These are phyloP conservation scores for Podospora appendiculata DNA, from an alignment of 495 filamentous ascomycete genomes.

Conservation along the genomic window DNA sequence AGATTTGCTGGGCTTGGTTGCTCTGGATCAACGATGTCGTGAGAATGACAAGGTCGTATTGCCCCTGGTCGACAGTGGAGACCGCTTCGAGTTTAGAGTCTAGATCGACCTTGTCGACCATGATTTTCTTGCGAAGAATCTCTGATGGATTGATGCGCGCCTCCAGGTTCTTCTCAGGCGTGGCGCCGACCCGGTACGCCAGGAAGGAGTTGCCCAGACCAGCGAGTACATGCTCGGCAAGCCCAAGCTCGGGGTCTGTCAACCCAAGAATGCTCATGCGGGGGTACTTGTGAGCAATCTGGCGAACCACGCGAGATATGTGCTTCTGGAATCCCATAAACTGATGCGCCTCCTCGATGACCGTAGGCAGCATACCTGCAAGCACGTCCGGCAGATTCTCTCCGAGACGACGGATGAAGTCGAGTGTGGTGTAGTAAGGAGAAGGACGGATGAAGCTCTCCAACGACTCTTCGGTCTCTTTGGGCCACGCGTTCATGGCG, in stretches of 20 bases:
- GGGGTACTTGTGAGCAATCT: constrained; percentile 35
- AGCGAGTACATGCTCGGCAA: constrained; percentile 22
- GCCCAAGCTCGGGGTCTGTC: constrained; percentile 16
- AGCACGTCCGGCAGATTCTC: constrained; percentile 19
- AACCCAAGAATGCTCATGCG: constrained; percentile 34
- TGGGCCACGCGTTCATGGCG: constrained; percentile 11
- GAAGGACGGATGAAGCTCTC: constrained; percentile 25
- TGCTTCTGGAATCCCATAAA: constrained; percentile 23
- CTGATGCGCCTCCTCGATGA: constrained; percentile 23
- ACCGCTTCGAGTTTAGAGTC: neutral
- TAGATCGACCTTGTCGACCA: constrained; percentile 19
- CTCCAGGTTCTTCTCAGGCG: constrained; percentile 9
- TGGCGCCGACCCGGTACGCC: constrained; percentile 19
- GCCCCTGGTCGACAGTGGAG: too few species aligned
- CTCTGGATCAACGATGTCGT: constrained; percentile 23
- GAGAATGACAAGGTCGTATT: constrained; percentile 32
- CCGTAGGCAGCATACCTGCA: constrained; percentile 8
- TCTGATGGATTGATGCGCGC: constrained; percentile 2
- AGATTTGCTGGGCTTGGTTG: neutral
- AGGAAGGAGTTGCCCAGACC: constrained; percentile 26
- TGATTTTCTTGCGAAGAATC: constrained; percentile 11
- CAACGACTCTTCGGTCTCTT: constrained; percentile 24
- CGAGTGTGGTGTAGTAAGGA: constrained; percentile 19
- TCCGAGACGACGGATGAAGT: constrained; percentile 18
- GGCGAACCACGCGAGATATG: constrained; percentile 25